Conservation (phyloP, 2,329 filamentous ascomycete genomes). For the Colletotrichum musicola region DNA sequence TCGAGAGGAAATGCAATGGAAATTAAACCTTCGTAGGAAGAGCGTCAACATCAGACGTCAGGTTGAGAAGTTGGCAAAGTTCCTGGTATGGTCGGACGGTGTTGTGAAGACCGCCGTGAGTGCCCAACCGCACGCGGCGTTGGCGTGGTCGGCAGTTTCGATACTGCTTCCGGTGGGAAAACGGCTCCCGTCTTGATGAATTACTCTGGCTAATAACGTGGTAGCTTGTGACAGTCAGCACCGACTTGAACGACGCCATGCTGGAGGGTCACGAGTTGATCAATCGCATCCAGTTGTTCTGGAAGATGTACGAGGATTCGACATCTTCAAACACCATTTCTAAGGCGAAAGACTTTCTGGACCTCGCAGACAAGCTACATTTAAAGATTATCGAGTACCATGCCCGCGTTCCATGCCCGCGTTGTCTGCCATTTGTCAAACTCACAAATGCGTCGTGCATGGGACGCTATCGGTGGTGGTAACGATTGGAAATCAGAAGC, state of each 20-base stretch:
- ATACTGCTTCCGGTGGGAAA: background rate
- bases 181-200: too few species aligned
- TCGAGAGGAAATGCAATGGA: slow-evolving; percentile 3
- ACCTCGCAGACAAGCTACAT: background rate
- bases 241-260: background rate
- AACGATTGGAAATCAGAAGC: background rate
- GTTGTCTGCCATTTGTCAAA: background rate
- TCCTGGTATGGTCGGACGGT: background rate
- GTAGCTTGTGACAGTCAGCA: background rate
- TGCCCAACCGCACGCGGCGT: background rate
- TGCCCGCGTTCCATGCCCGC: background rate
- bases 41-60: background rate
- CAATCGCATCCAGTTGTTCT: background rate
- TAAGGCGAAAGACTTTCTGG: too few species aligned
- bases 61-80: background rate
- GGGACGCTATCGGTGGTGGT: background rate
- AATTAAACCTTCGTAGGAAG: background rate
- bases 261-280: background rate
- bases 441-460: background rate
- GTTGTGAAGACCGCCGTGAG: background rate
- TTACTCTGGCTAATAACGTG: background rate
- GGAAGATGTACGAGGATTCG: background rate
- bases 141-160: background rate
- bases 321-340: too few species aligned
- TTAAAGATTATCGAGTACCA: background rate